Conservation (phyloP, 306 rosid genomes). For the Cajanus cajan region DNA sequence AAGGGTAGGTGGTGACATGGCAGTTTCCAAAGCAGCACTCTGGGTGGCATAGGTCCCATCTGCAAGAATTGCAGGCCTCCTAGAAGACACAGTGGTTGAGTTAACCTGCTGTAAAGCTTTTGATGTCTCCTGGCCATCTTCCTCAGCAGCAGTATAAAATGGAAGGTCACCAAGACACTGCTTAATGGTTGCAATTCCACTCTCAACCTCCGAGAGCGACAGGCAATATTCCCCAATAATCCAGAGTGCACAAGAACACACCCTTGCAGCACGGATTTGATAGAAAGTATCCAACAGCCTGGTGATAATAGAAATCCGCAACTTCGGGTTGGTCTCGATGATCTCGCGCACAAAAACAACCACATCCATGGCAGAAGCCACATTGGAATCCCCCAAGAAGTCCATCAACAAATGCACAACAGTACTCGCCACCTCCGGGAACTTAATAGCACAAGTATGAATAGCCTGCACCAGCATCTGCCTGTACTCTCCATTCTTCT, state of each 20-base stretch:
- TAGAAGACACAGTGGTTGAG: constrained; percentile 75
- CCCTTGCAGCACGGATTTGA: constrained; percentile 91
- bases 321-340: constrained; percentile 87
- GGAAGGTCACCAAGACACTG: constrained; percentile 97
- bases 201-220: constrained; percentile 90
- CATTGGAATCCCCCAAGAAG: constrained; percentile 89
- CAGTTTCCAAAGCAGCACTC: constrained; percentile 95
- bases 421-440: constrained; percentile 94
- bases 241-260: constrained; percentile 96
- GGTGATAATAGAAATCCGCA: constrained; percentile 83
- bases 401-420: constrained; percentile 98
- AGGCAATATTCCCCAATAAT: constrained; percentile 90
- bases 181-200: constrained; percentile 71
- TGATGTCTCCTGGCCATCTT: constrained; percentile 64
- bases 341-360: constrained; percentile 93
- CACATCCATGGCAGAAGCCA: constrained; percentile 92
- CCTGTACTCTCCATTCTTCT: constrained; percentile 96
- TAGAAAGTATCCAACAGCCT: constrained; percentile 91
- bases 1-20: constrained; percentile 79
- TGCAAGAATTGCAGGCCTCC: constrained; percentile 92
- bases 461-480: constrained; percentile 97
- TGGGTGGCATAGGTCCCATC: constrained; percentile 99
- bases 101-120: constrained; percentile 56
- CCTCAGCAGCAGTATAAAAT: constrained; percentile 74
- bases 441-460: constrained; percentile 92